A percentile compares a stretch with the other conserved stretches of the same genome.
Conservation (phyloP, 306 rosid species). For the Malus fusca region DNA sequence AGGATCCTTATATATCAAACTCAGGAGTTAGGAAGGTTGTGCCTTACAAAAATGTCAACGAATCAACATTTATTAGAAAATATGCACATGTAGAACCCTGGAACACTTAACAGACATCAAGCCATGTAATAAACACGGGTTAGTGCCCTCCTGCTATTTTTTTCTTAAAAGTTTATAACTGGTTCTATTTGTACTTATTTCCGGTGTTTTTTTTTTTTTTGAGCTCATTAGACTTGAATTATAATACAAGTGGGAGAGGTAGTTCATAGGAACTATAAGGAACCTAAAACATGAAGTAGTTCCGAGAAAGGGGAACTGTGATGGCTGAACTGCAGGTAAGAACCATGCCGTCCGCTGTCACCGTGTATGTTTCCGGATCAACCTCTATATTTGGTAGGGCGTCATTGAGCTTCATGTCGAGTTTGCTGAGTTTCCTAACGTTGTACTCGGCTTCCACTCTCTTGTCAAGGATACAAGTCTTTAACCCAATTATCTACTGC, state of each 20-base stretch:
- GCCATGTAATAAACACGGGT: too few species aligned
- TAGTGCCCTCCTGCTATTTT: background rate
- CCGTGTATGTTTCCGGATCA: conserved; percentile 77
- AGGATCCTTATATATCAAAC: background rate
- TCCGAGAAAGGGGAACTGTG: conserved; percentile 67
- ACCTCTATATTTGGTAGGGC: conserved; percentile 21
- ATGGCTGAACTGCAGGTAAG: conserved; percentile 58
- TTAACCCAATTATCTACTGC: conserved; percentile 6
- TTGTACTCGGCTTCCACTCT: background rate
- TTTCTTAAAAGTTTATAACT: background rate
- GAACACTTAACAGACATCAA: too few species aligned
- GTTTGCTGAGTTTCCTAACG: too few species aligned
- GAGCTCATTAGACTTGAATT: background rate
- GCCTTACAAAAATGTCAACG: background rate
- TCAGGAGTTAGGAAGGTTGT: background rate
- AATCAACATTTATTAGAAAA: too few species aligned
- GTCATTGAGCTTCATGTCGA: too few species aligned
- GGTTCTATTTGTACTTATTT: background rate
- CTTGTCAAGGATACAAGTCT: conserved; percentile 52
- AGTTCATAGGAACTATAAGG: background rate
- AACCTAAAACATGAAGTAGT: conserved; percentile 69
- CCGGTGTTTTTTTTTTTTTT: background rate
- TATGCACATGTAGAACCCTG: too few species aligned
- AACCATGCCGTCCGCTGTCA: conserved; percentile 67
- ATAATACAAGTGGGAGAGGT: background rate